Evolutionary conservation across 495 filamentous ascomycete species (phyloP), one percentile per base, ranked within the genome.

Genomic region (Lasiosphaeriaceae sp.): DNA sequence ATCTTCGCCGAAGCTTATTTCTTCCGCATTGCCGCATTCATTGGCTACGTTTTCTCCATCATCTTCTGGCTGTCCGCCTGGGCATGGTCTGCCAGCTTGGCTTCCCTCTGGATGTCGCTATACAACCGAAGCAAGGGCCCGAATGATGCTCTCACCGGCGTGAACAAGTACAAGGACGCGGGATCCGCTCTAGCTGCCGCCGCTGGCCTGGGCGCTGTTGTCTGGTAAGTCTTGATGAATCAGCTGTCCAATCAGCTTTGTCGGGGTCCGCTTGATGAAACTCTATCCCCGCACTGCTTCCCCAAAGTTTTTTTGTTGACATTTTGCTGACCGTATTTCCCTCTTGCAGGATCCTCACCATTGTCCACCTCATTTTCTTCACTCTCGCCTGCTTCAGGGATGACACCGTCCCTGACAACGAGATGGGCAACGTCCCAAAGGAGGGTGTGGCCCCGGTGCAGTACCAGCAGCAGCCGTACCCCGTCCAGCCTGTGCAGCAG

Each of bases 11-110:
- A n/a, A n/a, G 67, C 68, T 6, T 64, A 63, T 8, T 45, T 65
- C 54, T 77, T 73, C 54, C 70, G 74, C 52, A 51, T 74, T 44
- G 58, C 26, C 39, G 48, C 62, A 20, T 34, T 74, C 11, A 43
- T 72, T 41, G 55, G 52, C 19, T 71, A 73, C 58, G 51, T 61
- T 43, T 60, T 77, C 52, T 59, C 54, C 49, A 20, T 66, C 29
- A 67, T 77, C 43, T 75, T 75, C 56, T 77, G 74, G 74, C 64
- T 76, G 7, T 47, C 56, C 0, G 72, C 59, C n/a, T 77, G 73
- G 73, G 64, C 67, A 16, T 77, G 68, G 68, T 62, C 71, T 9
- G 72, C 74, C 11, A 69, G 65, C 49, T 44, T 55, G 20, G 73
- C 73, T 3, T 51, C 61, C 16, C 24, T 62, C 20, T 66, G 50